Percentiles rank a stretch among this genome's conserved stretches.
These are phyloP conservation scores for Aphanomyces euteiches DNA, from an alignment of 352 stramenopile genomes.

Conservation along the genomic window DNA sequence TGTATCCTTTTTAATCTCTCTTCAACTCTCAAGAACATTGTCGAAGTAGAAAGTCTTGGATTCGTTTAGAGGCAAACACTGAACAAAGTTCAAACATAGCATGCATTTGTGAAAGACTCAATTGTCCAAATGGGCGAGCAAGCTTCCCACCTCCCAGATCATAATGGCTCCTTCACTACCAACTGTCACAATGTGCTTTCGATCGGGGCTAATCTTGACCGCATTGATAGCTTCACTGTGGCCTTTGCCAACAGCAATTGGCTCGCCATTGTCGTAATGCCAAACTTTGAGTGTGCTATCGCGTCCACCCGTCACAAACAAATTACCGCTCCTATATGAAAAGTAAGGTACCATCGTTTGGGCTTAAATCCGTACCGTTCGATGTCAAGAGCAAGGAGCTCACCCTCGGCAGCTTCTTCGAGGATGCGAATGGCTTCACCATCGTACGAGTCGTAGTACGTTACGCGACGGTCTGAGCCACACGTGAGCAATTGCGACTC, in stretches of 20 bases:
- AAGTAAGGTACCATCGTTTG: neutral
- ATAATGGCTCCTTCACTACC: slow-evolving; percentile 94
- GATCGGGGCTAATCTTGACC: slow-evolving; percentile 91
- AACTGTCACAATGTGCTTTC: slow-evolving; percentile 91
- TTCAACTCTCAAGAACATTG: too few relatives aligned
- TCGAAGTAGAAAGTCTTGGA: too few relatives aligned
- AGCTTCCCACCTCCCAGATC: slow-evolving; percentile 87
- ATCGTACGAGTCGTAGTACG: slow-evolving; percentile 96
- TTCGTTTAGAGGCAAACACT: too few relatives aligned
- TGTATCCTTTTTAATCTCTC: too few relatives aligned
- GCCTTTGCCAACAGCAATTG: slow-evolving; percentile 80
- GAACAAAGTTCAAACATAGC: too few relatives aligned
- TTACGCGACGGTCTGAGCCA: slow-evolving; percentile 93
- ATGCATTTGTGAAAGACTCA: neutral
- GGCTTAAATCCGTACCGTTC: slow-evolving; percentile 38
- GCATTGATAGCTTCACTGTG: slow-evolving; percentile 92
- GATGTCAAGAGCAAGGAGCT: slow-evolving; percentile 93
- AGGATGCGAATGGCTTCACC: slow-evolving; percentile 92
- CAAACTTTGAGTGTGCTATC: slow-evolving; percentile 93
- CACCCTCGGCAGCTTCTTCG: slow-evolving; percentile 83
- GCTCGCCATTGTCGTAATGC: slow-evolving; percentile 95
- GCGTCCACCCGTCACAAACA: slow-evolving; percentile 89
- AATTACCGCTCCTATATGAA: slow-evolving; percentile 48
- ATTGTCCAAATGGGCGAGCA: slow-evolving; percentile 34
- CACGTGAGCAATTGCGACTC: slow-evolving; percentile 95